These are phyloP conservation scores for Hibiscus tridactylites DNA, from an alignment of 345 rosid species.

Conservation along the genomic window DNA sequence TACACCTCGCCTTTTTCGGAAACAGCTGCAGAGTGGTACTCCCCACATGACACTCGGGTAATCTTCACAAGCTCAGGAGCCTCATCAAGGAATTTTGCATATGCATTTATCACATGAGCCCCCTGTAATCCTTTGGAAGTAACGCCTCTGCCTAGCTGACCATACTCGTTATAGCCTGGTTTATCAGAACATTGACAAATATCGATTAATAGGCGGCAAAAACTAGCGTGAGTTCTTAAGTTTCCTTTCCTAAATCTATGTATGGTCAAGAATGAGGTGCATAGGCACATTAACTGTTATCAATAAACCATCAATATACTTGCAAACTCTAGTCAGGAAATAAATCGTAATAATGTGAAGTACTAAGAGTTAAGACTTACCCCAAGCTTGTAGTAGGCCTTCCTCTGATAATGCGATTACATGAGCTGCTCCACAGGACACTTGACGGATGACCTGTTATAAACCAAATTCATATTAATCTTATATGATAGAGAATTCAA, in stretches of 20 bases:
- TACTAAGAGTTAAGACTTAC: slow-evolving; percentile 26
- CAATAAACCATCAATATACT: not conserved
- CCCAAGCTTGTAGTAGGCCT: slow-evolving; percentile 89
- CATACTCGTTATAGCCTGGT: slow-evolving; percentile 89
- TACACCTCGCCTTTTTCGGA: slow-evolving; percentile 95
- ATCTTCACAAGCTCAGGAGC: slow-evolving; percentile 94
- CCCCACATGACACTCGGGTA: slow-evolving; percentile 81
- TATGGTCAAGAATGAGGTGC: slow-evolving; percentile 3
- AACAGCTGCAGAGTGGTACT: slow-evolving; percentile 90
- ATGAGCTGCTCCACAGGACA: slow-evolving; percentile 91
- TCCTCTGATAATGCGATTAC: slow-evolving; percentile 86
- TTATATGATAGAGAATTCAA: not conserved
- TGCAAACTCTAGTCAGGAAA: not conserved
- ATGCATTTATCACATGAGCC: slow-evolving; percentile 63
- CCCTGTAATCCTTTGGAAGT: slow-evolving; percentile 93
- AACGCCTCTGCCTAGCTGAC: slow-evolving; percentile 96
- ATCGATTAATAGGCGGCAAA: slow-evolving; percentile 13
- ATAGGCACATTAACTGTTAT: not conserved
- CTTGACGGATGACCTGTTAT: slow-evolving; percentile 58
- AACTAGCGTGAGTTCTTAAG: slow-evolving; percentile 6
- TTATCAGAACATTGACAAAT: slow-evolving; percentile 16
- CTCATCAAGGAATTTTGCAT: slow-evolving; percentile 87
- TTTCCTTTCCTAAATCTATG: slow-evolving; percentile 8
- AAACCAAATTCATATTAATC: slow-evolving; percentile 1
- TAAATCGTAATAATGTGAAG: not conserved